Percentiles rank a stretch among this genome's conserved stretches.
These are phyloP conservation scores for Zalaria sp. DNA, from an alignment of 2,329 filamentous ascomycete species.

Conservation along the genomic window DNA sequence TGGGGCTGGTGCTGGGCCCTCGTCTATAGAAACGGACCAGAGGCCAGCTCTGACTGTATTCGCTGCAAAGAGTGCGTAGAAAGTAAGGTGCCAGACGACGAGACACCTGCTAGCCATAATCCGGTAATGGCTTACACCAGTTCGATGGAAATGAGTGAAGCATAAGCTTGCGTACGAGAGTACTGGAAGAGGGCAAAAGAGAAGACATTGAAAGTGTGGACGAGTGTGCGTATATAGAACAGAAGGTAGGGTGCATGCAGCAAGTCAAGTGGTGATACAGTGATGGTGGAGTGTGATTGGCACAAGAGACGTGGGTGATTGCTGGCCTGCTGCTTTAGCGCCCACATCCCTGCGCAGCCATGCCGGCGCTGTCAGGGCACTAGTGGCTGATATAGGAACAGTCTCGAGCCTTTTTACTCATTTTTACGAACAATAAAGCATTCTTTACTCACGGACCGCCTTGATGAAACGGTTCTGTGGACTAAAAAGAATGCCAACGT, in stretches of 20 bases:
- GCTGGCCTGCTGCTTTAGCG: background rate
- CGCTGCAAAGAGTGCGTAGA: background rate
- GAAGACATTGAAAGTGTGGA: background rate
- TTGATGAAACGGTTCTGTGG: no score
- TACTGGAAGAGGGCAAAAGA: no score
- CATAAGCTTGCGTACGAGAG: background rate
- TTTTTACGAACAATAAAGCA: no score
- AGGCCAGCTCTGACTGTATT: slow-evolving; percentile 7
- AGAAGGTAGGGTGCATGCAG: background rate
- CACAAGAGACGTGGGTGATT: background rate
- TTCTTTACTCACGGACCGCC: no score
- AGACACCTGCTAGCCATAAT: no score
- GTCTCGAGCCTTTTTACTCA: no score
- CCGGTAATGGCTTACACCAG: background rate
- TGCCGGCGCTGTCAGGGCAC: no score
- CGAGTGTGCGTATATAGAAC: background rate
- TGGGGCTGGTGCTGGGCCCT: slow-evolving; percentile 42
- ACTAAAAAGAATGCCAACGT: no score
- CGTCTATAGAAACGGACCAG: slow-evolving; percentile 35
- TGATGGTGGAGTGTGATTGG: background rate
- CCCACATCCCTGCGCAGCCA: background rate
- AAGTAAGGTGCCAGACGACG: background rate
- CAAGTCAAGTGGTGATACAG: background rate
- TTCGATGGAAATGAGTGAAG: background rate
- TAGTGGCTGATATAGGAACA: no score